phyloP scores from a whole-genome alignment of 371 early-diverging fungal species.

The Mucor circinelloides region DNA sequence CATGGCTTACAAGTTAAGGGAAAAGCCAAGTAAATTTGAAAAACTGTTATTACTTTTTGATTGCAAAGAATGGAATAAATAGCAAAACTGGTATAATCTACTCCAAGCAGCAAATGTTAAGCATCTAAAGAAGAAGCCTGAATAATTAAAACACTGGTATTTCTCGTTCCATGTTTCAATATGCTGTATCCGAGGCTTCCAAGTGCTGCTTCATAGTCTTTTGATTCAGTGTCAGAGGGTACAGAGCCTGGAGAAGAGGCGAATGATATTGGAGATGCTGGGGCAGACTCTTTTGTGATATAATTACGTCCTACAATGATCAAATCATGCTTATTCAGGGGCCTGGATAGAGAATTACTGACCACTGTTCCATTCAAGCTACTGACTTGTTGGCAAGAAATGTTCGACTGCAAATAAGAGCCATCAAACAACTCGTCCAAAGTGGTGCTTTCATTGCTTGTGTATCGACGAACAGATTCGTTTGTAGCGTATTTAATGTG shows the following conservation, averaged over 20 bases:
- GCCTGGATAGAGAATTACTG: background rate
- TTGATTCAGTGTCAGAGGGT: background rate
- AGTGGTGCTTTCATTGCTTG: background rate
- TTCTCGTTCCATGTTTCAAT: constrained; percentile 2
- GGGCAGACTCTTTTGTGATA: background rate
- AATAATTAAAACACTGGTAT: constrained; percentile 10
- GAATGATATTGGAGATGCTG: background rate
- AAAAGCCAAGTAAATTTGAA: no score
- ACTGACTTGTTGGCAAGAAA: background rate
- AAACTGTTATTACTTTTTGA: no score
- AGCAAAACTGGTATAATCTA: background rate
- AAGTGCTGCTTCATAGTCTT: constrained; percentile 9
- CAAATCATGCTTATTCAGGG: constrained; percentile 16
- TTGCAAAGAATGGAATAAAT: no score
- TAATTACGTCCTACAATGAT: constrained; percentile 9
- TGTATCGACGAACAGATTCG: background rate
- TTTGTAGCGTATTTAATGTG: background rate
- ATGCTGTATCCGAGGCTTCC: constrained; percentile 4
- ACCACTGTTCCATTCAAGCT: background rate
- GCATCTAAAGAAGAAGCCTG: background rate
- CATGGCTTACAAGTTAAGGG: no score
- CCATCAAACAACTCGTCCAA: background rate
- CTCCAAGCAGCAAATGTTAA: background rate
- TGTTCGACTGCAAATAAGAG: background rate
- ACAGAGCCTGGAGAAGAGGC: background rate